Base-by-base conservation (phyloP, 495 filamentous ascomycete genomes). In the Hyaloscypha finlandica region DNA sequence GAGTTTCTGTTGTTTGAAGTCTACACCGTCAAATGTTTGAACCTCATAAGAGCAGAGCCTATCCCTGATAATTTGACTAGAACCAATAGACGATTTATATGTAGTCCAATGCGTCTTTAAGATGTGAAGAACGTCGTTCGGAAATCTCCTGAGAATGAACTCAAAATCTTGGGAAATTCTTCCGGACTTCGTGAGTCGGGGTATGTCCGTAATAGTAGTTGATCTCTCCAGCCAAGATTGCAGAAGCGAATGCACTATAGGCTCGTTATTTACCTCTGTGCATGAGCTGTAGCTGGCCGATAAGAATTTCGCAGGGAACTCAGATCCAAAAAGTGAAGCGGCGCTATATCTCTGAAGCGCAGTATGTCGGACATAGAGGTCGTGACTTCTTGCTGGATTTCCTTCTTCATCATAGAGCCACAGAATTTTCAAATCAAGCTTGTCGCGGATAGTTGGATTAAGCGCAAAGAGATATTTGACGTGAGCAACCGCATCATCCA, bases 1-100 rank as follows among this genome's bases (percentile, higher is more conserved):
- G 42, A 48, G 42, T 48, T 48, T 48, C 42, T 48, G 42, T 48
- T 48, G 42, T 48, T 48, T 48, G 42, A 48, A 48, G 42, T 48
- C 19, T 48, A 48, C 42, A 19, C 42, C 42, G 42, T 48, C 42
- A 19, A 48, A 48, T 48, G 42, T 48, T 48, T 19, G 42, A 8
- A 48, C 42, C 42, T 48, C 42, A 19, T 19, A 48, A 19, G 42
- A 48, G 42, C 8, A 48, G 42, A 48, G 8, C 42, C 42, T 48
- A 8, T 48, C 8, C 42, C 19, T 48, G 19, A 48, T 19, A 48
- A 19, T 19, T 8, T 48, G 42, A 8, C 8, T 48, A 48, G 19
- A 8, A 48, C 19, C 19, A 48, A 8, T 19, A 48, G 8, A 8
- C 8, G 8, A 19, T 48, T 48, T 48, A 19, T 48, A 48, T 48